Evolutionary conservation across 2,329 filamentous ascomycete species (phyloP).

Genomic region (Domatiomyces catenatus): DNA sequence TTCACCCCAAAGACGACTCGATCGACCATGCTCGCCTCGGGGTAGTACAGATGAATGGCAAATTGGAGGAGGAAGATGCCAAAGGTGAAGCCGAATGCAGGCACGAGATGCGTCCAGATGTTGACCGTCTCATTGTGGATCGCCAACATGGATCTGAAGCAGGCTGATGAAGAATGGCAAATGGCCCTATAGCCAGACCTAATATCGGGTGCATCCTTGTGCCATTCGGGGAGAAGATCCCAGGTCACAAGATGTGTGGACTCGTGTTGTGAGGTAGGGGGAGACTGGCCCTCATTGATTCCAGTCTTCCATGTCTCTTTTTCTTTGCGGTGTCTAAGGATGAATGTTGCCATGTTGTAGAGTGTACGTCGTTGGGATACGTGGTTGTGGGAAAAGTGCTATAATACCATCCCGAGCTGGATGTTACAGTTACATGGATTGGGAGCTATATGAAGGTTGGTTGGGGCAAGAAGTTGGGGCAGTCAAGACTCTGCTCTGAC

Average conservation of each 20-base stretch:
- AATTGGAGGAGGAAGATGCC: constrained; percentile 17
- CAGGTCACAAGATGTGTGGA: constrained; percentile 18
- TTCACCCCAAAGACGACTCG: constrained; percentile 27
- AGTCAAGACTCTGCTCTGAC: not conserved
- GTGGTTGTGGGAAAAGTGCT: not conserved
- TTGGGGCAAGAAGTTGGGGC: not conserved
- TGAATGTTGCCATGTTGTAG: constrained; percentile 6
- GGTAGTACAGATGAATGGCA: constrained; percentile 22
- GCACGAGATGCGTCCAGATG: constrained; percentile 33
- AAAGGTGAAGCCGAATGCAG: constrained; percentile 25
- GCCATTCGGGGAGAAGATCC: constrained; percentile 29
- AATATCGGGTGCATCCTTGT: constrained; percentile 29
- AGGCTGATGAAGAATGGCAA: constrained; percentile 24
- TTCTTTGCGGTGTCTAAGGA: constrained; percentile 13
- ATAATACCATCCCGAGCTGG: no score
- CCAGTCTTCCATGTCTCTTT: constrained; percentile 10
- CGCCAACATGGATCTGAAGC: constrained; percentile 28
- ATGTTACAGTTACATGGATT: no score
- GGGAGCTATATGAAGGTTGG: no score
- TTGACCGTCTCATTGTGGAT: constrained; percentile 32
- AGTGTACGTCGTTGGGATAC: not conserved
- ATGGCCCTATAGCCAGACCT: constrained; percentile 30
- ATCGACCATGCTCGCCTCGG: constrained; percentile 22
- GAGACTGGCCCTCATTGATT: constrained; percentile 1
- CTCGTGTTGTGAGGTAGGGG: constrained; percentile 2